phyloP scores from a whole-genome alignment of 2,329 filamentous ascomycete species.

The Venturia carpophila region DNA sequence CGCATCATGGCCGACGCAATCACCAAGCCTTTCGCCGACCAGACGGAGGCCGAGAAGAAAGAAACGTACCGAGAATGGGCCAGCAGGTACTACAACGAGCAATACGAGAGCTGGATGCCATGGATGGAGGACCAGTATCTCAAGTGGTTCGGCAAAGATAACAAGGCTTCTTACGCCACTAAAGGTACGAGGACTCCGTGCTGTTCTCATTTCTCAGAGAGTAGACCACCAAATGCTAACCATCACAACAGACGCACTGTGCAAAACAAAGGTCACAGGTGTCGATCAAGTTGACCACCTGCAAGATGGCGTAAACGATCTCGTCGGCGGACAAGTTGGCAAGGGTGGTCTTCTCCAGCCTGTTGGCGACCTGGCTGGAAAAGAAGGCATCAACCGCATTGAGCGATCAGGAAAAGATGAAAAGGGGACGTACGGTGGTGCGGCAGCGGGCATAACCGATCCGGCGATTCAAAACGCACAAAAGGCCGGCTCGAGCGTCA shows the following conservation, averaged over 20 bases:
- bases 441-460: slow-evolving; percentile 31
- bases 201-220: not conserved
- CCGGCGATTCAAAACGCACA: slow-evolving; percentile 26
- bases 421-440: slow-evolving; percentile 42
- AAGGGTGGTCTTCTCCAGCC: slow-evolving; percentile 60
- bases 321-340: slow-evolving; percentile 57
- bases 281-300: slow-evolving; percentile 58
- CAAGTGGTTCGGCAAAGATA: slow-evolving; percentile 65
- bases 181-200: slow-evolving; percentile 45
- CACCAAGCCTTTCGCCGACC: slow-evolving; percentile 4
- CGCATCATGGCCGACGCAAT: not conserved
- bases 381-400: slow-evolving; percentile 57
- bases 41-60: slow-evolving; percentile 8
- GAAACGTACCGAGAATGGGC: slow-evolving; percentile 39
- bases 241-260: slow-evolving; percentile 49
- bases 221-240: not conserved
- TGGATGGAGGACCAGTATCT: slow-evolving; percentile 70
- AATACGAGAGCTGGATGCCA: slow-evolving; percentile 69
- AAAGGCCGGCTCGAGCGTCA: slow-evolving; percentile 24
- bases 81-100: slow-evolving; percentile 58
- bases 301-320: slow-evolving; percentile 58
- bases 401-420: slow-evolving; percentile 60
- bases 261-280: slow-evolving; percentile 63
- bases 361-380: slow-evolving; percentile 53
- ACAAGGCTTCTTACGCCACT: slow-evolving; percentile 64